Conservation (phyloP, 164 flowering plant species). For the Platanus orientalis region DNA sequence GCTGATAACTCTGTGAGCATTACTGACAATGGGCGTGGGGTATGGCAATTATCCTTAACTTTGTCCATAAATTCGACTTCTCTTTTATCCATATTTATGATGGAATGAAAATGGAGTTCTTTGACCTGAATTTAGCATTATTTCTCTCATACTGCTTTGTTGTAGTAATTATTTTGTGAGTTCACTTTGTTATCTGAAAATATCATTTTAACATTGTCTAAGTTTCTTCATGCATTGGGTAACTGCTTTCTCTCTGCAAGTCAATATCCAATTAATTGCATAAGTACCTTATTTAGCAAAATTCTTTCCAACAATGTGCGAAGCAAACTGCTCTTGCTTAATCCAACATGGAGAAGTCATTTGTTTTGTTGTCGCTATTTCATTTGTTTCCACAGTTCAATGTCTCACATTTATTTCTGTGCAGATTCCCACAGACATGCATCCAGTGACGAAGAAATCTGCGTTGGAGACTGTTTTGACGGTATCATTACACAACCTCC, state of each 20-base stretch:
- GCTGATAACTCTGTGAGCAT: constrained; percentile 88
- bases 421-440: constrained; percentile 95
- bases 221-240: too few species aligned
- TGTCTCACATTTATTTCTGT: constrained; percentile 8
- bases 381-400: not conserved
- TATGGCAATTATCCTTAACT: constrained; percentile 28
- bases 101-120: not conserved
- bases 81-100: not conserved
- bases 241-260: too few species aligned
- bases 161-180: not conserved
- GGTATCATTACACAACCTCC: constrained; percentile 43
- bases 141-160: too few species aligned
- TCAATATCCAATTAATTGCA: too few species aligned
- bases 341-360: not conserved
- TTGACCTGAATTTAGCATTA: not conserved
- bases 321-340: not conserved
- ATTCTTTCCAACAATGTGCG: not conserved
- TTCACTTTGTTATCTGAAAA: not conserved
- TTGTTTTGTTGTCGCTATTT: not conserved
- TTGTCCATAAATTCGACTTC: not conserved
- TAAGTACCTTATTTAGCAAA: too few species aligned
- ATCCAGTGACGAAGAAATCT: constrained; percentile 87
- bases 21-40: constrained; percentile 97
- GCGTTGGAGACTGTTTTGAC: constrained; percentile 95
- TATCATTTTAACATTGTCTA: not conserved